A percentile compares a stretch with the other conserved stretches of the same genome.
Conservation (phyloP, 139 green algal species). For the Asterochloris erici region DNA sequence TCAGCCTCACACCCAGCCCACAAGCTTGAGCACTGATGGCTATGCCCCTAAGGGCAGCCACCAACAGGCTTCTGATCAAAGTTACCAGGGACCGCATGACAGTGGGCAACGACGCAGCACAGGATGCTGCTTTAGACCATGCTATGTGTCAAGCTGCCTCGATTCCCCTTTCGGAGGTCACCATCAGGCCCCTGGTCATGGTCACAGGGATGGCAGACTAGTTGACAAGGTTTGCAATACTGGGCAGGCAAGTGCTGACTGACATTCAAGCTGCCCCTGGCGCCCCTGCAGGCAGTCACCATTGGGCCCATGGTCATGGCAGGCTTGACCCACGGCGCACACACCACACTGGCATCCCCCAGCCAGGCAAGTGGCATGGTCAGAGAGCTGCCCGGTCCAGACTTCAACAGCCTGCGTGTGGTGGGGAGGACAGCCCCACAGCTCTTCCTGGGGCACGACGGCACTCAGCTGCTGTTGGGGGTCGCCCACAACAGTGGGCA, state of each 20-base stretch:
- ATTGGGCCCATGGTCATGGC: constrained; percentile 42
- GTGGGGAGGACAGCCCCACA: not conserved
- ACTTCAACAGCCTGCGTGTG: not conserved
- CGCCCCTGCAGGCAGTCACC: constrained; percentile 20
- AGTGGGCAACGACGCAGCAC: too few relatives aligned
- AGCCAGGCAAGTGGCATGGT: not conserved
- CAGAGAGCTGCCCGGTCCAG: not conserved
- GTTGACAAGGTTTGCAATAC: not conserved
- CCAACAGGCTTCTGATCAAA: too few relatives aligned
- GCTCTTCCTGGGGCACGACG: not conserved
- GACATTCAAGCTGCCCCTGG: not conserved
- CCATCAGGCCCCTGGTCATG: not conserved
- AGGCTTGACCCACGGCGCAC: constrained; percentile 27
- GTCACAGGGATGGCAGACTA: too few relatives aligned
- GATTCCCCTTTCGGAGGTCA: not conserved
- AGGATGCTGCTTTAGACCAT: not conserved
- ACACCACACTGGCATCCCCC: constrained; percentile 18
- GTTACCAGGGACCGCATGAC: too few relatives aligned
- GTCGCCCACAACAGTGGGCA: not conserved
- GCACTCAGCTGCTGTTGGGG: not conserved
- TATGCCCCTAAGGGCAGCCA: too few relatives aligned
- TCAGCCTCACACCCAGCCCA: too few relatives aligned
- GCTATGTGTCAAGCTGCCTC: not conserved
- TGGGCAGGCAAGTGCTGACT: not conserved
- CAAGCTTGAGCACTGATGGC: too few relatives aligned